Evolutionary conservation across 2,329 filamentous ascomycete species (phyloP).

Genomic region (Coleophoma crateriformis): DNA sequence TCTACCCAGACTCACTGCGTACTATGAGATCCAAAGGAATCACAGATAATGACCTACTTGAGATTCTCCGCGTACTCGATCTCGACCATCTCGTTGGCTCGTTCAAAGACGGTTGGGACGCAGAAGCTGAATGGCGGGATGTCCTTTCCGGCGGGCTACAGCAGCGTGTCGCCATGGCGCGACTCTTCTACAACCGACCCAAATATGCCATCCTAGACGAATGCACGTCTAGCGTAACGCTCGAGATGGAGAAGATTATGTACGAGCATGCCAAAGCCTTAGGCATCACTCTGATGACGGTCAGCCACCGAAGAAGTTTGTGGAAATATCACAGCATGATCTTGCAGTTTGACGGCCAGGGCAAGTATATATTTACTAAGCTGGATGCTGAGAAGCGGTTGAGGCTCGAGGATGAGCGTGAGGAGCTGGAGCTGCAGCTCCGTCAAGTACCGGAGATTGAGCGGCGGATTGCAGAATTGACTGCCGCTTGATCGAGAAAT

Average conservation of each 20-base stretch:
- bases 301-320: conserved; percentile 81
- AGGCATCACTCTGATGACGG: conserved; percentile 94
- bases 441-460: conserved; percentile 85
- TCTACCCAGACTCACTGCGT: conserved; percentile 84
- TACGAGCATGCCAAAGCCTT: conserved; percentile 92
- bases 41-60: conserved; percentile 73
- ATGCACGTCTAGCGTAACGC: conserved; percentile 90
- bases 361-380: conserved; percentile 81
- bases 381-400: conserved; percentile 84
- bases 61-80: conserved; percentile 72
- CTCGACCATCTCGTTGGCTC: conserved; percentile 78
- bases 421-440: conserved; percentile 82
- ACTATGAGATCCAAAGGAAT: conserved; percentile 83
- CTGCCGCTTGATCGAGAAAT: conserved; percentile 28
- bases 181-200: conserved; percentile 88
- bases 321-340: conserved; percentile 98
- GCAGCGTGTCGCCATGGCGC: conserved; percentile 93
- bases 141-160: conserved; percentile 88
- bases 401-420: conserved; percentile 90
- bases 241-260: conserved; percentile 93
- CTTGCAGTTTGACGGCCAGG: conserved; percentile 93
- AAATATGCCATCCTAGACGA: conserved; percentile 96
- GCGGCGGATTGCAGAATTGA: conserved; percentile 77
- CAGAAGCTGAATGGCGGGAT: conserved; percentile 94
- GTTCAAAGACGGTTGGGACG: conserved; percentile 77